Evolutionary conservation across 202 grass and related monocot genomes (phyloP), one percentile per base, ranked within the genome.

Genomic region (Brachypodium distachyon): DNA sequence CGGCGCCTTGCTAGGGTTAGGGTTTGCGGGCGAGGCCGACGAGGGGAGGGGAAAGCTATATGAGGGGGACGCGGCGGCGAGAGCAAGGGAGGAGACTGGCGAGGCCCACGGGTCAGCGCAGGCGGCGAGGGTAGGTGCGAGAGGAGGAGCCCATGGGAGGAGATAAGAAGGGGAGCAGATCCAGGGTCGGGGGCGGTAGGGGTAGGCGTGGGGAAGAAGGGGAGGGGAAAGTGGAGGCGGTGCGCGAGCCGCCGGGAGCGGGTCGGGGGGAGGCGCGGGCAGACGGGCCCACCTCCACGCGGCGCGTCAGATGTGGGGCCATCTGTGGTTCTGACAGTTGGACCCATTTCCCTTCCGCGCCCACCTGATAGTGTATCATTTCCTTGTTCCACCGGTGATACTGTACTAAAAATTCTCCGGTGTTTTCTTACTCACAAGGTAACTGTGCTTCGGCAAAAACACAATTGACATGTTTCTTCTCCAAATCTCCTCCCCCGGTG

Each of bases 131-230:
- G 25, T 18, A 51, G 59, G 7, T 64, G 51, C 21, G 74, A 37
- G 51, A 66, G 60, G 33, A n/a, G n/a, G n/a, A n/a, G n/a, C n/a
- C 74, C 80, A 67, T 84, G 61, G 78, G 77, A 59, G 78, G 71
- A 37, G n/a, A 77, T 73, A 65, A 72, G 57, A 21, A 28, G 49
- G 55, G n/a, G 26, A 57, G 77, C 33, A 77, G 79, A 80, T 83
- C 63, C 79, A 74, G 63, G 28, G 10, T 9, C 17, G 37, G n/a
- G 23, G 2, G 69, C 14, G 54, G 44, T 25, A n/a, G n/a, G n/a
- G 44, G 22, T 61, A 70, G 11, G 36, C 22, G 13, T 77, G 58
- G 23, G 9, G 77, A 76, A 64, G 76, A 74, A 82, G 28, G 73
- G 6, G 70, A 81, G 68, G 19, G 27, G 63, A 87, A 82, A 59